These are phyloP conservation scores for Hydrangea macrophylla DNA, from an alignment of 148 eudicot genomes.

Conservation along the genomic window DNA sequence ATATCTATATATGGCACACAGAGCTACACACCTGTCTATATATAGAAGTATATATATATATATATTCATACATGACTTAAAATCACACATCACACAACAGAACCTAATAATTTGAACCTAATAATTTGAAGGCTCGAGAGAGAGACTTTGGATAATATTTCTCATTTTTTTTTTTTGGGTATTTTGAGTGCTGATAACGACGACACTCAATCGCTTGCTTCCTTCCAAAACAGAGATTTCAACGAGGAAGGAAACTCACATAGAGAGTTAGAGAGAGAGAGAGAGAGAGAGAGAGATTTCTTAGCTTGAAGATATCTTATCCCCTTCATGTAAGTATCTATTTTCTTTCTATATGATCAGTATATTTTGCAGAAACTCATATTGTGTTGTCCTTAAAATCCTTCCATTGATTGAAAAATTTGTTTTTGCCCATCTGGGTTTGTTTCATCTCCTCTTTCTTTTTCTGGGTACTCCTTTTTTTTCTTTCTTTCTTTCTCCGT, in stretches of 20 bases:
- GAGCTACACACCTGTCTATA: neutral
- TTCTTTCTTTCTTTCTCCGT: slow-evolving; percentile 3
- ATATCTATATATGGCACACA: neutral
- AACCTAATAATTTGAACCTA: no score
- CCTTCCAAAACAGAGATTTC: slow-evolving; percentile 23
- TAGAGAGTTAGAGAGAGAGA: neutral
- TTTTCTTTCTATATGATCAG: slow-evolving; percentile 14
- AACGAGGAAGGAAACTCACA: slow-evolving; percentile 3
- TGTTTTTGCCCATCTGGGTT: slow-evolving; percentile 27
- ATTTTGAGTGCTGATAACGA: slow-evolving; percentile 7
- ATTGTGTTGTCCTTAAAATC: slow-evolving; percentile 6
- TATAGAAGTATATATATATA: no score
- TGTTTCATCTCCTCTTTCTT: slow-evolving; percentile 10
- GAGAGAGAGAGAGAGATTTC: slow-evolving; percentile 21
- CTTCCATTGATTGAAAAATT: slow-evolving; percentile 18
- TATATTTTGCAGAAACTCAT: slow-evolving; percentile 13
- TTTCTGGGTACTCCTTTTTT: slow-evolving; percentile 8
- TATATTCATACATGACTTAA: no score
- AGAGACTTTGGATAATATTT: neutral
- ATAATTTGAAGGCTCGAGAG: neutral
- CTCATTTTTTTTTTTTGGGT: neutral
- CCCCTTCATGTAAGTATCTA: slow-evolving; percentile 53
- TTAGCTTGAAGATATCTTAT: slow-evolving; percentile 45
- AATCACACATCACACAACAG: no score
- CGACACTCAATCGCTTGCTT: slow-evolving; percentile 39